phyloP scores from a whole-genome alignment of 306 rosid species.

The Trichosanthes truncata region DNA sequence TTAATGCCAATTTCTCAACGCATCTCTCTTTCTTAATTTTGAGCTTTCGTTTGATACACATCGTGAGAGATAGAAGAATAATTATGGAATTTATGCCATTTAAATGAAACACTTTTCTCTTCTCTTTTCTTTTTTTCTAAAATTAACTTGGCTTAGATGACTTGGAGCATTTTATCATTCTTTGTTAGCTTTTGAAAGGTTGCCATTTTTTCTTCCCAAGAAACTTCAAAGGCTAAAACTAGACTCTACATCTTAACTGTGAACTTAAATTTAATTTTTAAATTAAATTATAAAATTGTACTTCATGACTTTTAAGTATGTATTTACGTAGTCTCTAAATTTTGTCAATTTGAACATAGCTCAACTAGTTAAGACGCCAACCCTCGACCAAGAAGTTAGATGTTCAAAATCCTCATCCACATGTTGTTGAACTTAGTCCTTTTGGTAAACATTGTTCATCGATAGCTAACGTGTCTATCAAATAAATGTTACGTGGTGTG shows the following conservation, averaged over 20 bases:
- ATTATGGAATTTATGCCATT: background rate
- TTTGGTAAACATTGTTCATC: too few relatives aligned
- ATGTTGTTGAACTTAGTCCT: too few relatives aligned
- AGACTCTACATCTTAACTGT: too few relatives aligned
- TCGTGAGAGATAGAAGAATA: background rate
- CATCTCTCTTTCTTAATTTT: background rate
- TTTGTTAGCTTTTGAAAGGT: background rate
- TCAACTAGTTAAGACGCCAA: too few relatives aligned
- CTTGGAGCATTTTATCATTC: background rate
- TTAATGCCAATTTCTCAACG: background rate
- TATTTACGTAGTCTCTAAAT: too few relatives aligned
- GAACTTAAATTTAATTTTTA: background rate
- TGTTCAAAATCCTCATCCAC: too few relatives aligned
- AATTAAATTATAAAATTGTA: too few relatives aligned
- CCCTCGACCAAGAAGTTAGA: too few relatives aligned
- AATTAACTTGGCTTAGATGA: background rate
- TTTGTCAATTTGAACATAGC: too few relatives aligned
- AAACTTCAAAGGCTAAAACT: background rate
- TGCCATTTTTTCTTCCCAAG: background rate
- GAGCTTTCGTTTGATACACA: background rate
- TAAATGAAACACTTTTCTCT: background rate
- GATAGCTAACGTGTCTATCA: background rate
- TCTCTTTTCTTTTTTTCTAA: too few relatives aligned
- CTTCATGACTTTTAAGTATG: too few relatives aligned
- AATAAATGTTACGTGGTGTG: too few relatives aligned